Base-by-base conservation (phyloP, 192 early-diverging fungal species). In the Dissophora ornata region DNA sequence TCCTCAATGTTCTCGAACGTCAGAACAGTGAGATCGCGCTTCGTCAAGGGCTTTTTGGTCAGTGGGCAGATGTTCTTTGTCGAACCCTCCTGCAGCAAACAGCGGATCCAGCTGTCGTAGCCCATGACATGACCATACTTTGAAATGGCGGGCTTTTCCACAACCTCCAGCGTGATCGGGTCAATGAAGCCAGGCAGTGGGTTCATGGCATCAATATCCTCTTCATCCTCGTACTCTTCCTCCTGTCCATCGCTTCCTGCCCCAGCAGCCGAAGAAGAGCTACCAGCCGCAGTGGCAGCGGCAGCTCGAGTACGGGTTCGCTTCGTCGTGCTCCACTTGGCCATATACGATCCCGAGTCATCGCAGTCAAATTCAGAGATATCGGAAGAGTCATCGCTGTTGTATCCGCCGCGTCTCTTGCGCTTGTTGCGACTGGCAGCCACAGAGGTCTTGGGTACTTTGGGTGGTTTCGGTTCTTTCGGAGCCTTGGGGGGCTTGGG, bases 111-210 rank as follows among this genome's bases (percentile, higher is more conserved):
- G 71, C 86, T 93, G 57, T 94, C 91, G 55, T 91, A 94, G 52
- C 92, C 90, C 92, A 95, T 94, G 36, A 94, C 92, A 77, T 94
- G 92, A 18, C 96, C 96, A 63, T 93, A 97, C 47, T 94, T 95
- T 40, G 95, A 96, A 45, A 98, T 97, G 3, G 96, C 96, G 16
- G 96, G 96, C 58, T 93, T 94, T 10, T 89, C 83, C 18, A 98
- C 92, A 24, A 89, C 88, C 62, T 98, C 95, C 41, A 98, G 71
- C 16, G 95, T 97, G 66, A 98, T 97, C 10, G 96, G 96, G 74
- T 98, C 96, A 38, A 93, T 90, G 71, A 98, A 91, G 12, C 93
- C 95, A 11, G 95, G 91, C 26, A 98, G 82, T 21, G 96, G 95
- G 81, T 97, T 97, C 60, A 82, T 78, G 0, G 86, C 80, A 40